phyloP scores from a whole-genome alignment of 345 rosid species.

The Stellera chamaejasme region DNA sequence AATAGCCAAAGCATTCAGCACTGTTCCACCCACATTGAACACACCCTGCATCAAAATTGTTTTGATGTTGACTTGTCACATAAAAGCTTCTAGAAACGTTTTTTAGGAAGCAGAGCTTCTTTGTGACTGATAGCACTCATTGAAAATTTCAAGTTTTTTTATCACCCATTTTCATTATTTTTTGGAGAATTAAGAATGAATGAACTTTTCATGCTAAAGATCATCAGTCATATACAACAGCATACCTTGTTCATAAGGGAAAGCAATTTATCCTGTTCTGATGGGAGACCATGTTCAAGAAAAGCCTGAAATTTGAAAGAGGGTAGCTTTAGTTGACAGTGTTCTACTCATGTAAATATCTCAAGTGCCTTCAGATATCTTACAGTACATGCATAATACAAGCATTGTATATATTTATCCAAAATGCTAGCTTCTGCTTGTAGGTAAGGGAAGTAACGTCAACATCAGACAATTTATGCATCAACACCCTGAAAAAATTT shows the following conservation, averaged over 20 bases:
- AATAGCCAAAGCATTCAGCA: conserved; percentile 76
- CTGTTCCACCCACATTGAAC: conserved; percentile 82
- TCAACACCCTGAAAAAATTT: conserved; percentile 41
- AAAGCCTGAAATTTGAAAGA: conserved; percentile 48
- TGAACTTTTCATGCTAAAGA: too few relatives aligned
- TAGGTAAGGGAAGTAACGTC: conserved; percentile 67
- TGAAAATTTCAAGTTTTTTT: too few relatives aligned
- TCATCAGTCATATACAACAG: not conserved
- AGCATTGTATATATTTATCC: conserved; percentile 87
- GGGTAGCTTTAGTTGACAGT: conserved; percentile 4
- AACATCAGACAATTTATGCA: conserved; percentile 49
- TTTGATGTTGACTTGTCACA: not conserved
- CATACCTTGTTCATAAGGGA: conserved; percentile 79
- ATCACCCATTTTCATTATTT: too few relatives aligned
- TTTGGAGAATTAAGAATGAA: too few relatives aligned
- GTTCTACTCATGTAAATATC: conserved; percentile 6
- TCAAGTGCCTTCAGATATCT: conserved; percentile 24
- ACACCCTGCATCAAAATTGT: conserved; percentile 41
- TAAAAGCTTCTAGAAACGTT: too few relatives aligned
- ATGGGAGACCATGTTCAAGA: conserved; percentile 82
- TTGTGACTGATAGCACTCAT: too few relatives aligned
- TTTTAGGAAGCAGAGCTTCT: too few relatives aligned
- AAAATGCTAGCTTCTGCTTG: conserved; percentile 93
- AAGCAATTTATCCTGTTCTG: conserved; percentile 66
- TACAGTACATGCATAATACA: conserved; percentile 88